Conservation (phyloP, 129 eudicot genomes). For the Rutidosis leptorrhynchoides region DNA sequence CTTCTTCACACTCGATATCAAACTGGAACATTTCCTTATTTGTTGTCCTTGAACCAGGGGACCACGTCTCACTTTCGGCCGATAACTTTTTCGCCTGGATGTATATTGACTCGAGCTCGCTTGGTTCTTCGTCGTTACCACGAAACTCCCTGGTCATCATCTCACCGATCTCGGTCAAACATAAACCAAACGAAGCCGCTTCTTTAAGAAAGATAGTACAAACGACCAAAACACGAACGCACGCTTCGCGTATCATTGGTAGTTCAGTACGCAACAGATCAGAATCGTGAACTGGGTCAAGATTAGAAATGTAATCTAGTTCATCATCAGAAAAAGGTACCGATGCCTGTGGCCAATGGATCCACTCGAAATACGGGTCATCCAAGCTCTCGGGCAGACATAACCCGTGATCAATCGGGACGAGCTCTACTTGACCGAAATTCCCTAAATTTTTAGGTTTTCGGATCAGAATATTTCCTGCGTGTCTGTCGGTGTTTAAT, state of each 20-base stretch:
- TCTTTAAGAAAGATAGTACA: conserved; percentile 42
- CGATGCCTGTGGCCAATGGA: conserved; percentile 31
- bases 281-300: conserved; percentile 38
- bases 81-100: conserved; percentile 31
- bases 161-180: conserved; percentile 31
- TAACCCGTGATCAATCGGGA: conserved; percentile 33
- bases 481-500: conserved; percentile 29
- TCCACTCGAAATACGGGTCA: conserved; percentile 29
- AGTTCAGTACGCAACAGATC: conserved; percentile 39
- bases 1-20: conserved; percentile 38
- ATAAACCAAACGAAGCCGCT: conserved; percentile 38
- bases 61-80: conserved; percentile 18
- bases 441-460: conserved; percentile 19
- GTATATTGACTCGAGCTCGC: conserved; percentile 42
- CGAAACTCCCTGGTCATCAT: conserved; percentile 29
- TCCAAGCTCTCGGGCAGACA: conserved; percentile 24
- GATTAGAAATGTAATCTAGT: conserved; percentile 21
- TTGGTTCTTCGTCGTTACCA: conserved; percentile 35
- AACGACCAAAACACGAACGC: conserved; percentile 36
- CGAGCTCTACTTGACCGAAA: conserved; percentile 25
- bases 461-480: conserved; percentile 28
- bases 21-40: conserved; percentile 32
- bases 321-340: conserved; percentile 23
- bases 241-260: conserved; percentile 45
- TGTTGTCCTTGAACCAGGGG: conserved; percentile 14